Base-by-base conservation (phyloP, 1,284 basidiomycete species). In the Irpex rosettiformis region DNA sequence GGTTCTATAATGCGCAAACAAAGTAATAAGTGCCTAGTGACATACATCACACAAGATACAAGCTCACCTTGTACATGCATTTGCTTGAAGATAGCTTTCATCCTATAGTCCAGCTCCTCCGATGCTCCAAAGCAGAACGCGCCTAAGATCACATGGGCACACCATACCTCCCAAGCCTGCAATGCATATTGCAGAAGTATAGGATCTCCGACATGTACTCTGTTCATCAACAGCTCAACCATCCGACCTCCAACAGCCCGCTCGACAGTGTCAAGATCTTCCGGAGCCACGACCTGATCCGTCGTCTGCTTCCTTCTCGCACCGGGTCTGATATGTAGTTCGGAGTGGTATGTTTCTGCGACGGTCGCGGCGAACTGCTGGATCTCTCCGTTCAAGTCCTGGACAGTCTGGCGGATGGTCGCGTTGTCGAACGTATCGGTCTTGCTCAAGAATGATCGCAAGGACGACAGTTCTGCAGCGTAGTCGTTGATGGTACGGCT, bases 101-200 rank as follows among this genome's bases (percentile, higher is more conserved):
- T 61, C 55, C 70, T 68, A 33, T 69, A 62, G 59, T 75, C 72
- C 1, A 73, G 66, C 21, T 75, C 69, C n/a, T 60, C 47, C 2
- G 72, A 69, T 11, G 72, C 66, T 21, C 74, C 75, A 29, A 69
- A 71, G 64, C 73, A 73, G 64, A 76, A 76, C 25, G 70, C 58
- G 52, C 73, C 68, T 53, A 77, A 67, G 13, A 75, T 68, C 54
- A 69, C 65, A 40, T 68, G 65, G 49, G 73, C 70, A 56, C 72
- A 75, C 61, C 65, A 69, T 7, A 75, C 72, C 62, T 74, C 66
- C 74, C 74, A 76, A 13, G 73, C 73, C 62, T 77, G 75, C 45
- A 77, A 62, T 7, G 75, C 75, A 56, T 75, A 72, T 60, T 75
- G 74, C 7, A 77, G 70, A 24, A 76, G 64, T 22, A 71, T 75